Conservation (phyloP, 805 yeast species). For the Phaffomyces opuntiae region DNA sequence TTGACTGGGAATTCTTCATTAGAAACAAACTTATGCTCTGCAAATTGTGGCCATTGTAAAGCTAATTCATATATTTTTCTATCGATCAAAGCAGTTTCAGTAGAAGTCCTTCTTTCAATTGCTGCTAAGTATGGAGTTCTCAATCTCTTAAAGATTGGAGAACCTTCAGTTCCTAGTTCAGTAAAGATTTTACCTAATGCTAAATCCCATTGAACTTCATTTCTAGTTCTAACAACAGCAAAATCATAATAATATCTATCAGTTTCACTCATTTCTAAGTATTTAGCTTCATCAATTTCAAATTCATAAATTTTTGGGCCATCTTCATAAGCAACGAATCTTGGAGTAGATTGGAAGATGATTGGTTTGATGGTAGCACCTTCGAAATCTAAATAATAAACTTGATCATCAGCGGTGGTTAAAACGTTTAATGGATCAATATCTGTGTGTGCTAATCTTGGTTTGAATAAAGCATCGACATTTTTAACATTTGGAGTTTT, state of each 20-base stretch:
- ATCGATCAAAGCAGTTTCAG: constrained; percentile 57
- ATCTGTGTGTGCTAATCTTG: constrained; percentile 76
- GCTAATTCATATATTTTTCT: constrained; percentile 59
- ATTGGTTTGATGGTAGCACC: constrained; percentile 76
- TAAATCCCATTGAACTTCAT: constrained; percentile 83
- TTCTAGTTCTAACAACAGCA: constrained; percentile 85
- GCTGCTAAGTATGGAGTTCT: constrained; percentile 59
- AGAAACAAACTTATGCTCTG: constrained; percentile 48
- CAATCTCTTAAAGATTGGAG: constrained; percentile 70
- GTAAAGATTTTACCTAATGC: constrained; percentile 58
- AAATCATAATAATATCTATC: constrained; percentile 79
- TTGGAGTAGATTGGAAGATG: constrained; percentile 69
- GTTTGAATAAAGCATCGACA: constrained; percentile 53
- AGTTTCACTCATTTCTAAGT: constrained; percentile 54
- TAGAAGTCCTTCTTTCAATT: constrained; percentile 47
- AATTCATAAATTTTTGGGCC: constrained; percentile 83
- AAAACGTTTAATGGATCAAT: constrained; percentile 87
- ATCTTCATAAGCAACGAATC: constrained; percentile 68
- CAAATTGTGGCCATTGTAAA: constrained; percentile 63
- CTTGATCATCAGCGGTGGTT: constrained; percentile 30
- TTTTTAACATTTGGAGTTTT: constrained; percentile 54
- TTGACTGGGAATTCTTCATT: constrained; percentile 51
- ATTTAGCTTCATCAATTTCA: constrained; percentile 69
- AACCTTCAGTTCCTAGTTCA: constrained; percentile 72
- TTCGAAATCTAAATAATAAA: constrained; percentile 76